Evolutionary conservation across 1,284 basidiomycete genomes (phyloP), one percentile per base, ranked within the genome.

Genomic region (Fomitopsis betulina): DNA sequence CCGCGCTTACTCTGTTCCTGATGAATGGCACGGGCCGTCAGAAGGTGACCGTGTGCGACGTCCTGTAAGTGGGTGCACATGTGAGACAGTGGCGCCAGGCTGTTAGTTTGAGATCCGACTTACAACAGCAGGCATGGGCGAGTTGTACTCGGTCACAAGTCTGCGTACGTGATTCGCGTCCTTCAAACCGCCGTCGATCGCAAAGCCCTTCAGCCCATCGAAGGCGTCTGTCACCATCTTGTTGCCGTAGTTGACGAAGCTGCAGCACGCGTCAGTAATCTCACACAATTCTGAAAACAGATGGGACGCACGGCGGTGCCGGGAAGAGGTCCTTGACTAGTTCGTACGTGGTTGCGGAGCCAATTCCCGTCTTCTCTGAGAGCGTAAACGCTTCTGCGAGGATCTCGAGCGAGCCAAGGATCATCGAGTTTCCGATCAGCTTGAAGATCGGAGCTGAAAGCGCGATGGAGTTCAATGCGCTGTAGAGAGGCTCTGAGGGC

Each of bases 111-210:
- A 35, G 21, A 50, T 40, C 47, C 35, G 32, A 63, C 65, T 13
- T 58, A 72, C 71, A 62, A 94, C 79, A 19, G 80, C 79, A 10
- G 93, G 93, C 84, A 94, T 87, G 0, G 92, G 93, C 12, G 88
- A 83, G 64, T 93, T 87, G 65, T 85, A 76, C 55, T 86, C 81
- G 9, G 80, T 74, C 1, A 83, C 79, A 13, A 90, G 75, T 40
- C 76, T 77, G 58, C 84, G 84, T 58, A 89, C 82, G 67, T 89
- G 87, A 76, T 79, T 70, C 0, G 86, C 84, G 68, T 96, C 93
- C 67, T 93, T 93, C 67, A 96, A 85, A n/a, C 93, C 94, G 17
- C 92, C 91, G 39, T 89, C 86, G 56, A 96, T 83, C n/a, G 87
- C 79, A 71, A 96, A 96, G n/a, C 93, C 94, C 40, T 79, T 78